These are phyloP conservation scores for Emericellopsis cladophorae DNA, from an alignment of 2,329 filamentous ascomycete species.

Conservation along the genomic window DNA sequence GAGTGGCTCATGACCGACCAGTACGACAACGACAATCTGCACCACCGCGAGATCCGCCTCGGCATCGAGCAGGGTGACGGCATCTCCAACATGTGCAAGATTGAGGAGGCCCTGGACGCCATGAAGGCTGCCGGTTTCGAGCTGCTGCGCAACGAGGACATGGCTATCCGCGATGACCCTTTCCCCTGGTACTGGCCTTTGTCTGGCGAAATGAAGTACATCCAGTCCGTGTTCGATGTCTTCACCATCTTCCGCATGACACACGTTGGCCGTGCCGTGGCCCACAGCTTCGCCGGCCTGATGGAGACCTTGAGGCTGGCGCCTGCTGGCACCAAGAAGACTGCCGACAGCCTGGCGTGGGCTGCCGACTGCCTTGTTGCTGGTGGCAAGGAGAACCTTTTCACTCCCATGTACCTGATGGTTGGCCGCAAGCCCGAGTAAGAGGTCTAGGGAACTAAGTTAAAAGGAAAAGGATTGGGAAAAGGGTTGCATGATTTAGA, in stretches of 20 bases:
- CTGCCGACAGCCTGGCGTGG: constrained; percentile 74
- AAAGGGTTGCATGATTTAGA: not conserved
- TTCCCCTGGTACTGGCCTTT: constrained; percentile 93
- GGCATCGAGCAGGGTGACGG: constrained; percentile 94
- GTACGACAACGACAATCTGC: constrained; percentile 79
- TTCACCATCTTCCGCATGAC: constrained; percentile 85
- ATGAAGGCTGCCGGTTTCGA: constrained; percentile 84
- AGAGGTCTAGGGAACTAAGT: not conserved
- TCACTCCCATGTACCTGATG: constrained; percentile 98
- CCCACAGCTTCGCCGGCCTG: constrained; percentile 64
- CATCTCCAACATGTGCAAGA: constrained; percentile 93
- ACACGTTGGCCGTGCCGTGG: constrained; percentile 60
- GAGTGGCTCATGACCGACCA: constrained; percentile 98
- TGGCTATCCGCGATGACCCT: constrained; percentile 63
- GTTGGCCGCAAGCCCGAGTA: constrained; percentile 67
- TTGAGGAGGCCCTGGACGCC: constrained; percentile 67
- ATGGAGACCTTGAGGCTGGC: constrained; percentile 66
- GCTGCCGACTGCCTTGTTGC: constrained; percentile 79
- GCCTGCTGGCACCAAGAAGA: constrained; percentile 81
- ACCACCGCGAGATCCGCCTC: constrained; percentile 81
- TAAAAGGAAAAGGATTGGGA: not conserved
- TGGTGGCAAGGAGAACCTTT: constrained; percentile 79
- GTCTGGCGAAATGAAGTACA: constrained; percentile 72
- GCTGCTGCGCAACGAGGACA: constrained; percentile 71
- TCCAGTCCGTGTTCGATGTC: constrained; percentile 67